Conservation (phyloP, 352 stramenopile species). For the Phytophthora crassamura region DNA sequence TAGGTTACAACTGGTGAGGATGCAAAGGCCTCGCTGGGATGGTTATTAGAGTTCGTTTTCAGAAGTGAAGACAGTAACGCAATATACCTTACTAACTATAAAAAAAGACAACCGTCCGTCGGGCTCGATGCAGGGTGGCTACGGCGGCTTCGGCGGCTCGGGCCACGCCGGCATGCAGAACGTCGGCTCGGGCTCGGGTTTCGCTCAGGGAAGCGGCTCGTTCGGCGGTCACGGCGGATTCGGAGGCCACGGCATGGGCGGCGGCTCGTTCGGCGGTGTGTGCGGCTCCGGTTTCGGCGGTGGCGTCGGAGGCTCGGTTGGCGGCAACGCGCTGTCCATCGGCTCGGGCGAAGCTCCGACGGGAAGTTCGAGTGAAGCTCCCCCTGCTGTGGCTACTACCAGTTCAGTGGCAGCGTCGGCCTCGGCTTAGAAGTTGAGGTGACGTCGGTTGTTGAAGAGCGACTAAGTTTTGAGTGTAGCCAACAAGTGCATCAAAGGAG, state of each 20-base stretch:
- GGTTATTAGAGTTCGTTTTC: slow-evolving; percentile 11
- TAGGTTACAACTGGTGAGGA: too few species aligned
- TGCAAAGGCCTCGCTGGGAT: slow-evolving; percentile 2
- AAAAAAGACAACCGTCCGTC: too few species aligned
- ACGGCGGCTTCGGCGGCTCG: slow-evolving; percentile 9
- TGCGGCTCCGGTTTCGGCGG: slow-evolving; percentile 21
- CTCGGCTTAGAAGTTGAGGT: slow-evolving; percentile 1
- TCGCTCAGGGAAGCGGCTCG: too few species aligned
- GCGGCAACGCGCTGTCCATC: slow-evolving; percentile 18
- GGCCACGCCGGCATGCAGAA: slow-evolving; percentile 28
- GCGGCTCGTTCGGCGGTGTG: slow-evolving; percentile 17
- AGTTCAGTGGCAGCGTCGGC: slow-evolving; percentile 11
- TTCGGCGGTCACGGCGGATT: too few species aligned
- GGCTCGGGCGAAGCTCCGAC: slow-evolving; percentile 22
- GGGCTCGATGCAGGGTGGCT: slow-evolving; percentile 17
- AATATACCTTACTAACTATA: slow-evolving; percentile 18
- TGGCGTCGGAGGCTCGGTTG: slow-evolving; percentile 5
- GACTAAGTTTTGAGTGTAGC: slow-evolving; percentile 16
- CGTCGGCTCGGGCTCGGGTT: slow-evolving; percentile 28
- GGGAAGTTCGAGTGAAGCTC: slow-evolving; percentile 5
- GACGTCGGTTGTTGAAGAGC: neutral
- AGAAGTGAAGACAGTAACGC: slow-evolving; percentile 3
- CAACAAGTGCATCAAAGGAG: slow-evolving; percentile 4
- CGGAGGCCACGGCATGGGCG: slow-evolving; percentile 11
- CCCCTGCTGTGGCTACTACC: neutral